Evolutionary conservation across 331 rosid genomes (phyloP), one percentile per base, ranked within the genome.

Genomic region (Cydonia oblonga): DNA sequence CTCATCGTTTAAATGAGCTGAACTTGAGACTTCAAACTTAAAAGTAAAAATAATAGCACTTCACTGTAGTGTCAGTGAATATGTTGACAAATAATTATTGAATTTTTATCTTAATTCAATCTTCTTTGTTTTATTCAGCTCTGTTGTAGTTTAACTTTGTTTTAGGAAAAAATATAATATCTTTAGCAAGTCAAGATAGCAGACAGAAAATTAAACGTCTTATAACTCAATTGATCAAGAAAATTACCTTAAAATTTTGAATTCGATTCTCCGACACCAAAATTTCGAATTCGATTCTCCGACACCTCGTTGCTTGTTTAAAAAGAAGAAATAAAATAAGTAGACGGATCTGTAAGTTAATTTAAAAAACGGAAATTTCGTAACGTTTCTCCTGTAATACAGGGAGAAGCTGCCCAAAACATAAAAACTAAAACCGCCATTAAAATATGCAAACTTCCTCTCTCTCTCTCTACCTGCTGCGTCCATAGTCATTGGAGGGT

Each of bases 211-310:
- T 38, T 10, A 38, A 38, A 38, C 1, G 1, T 38, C 14, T 10
- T 38, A 2, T 10, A 38, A 38, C 44, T 10, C 14, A 2, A 38
- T 40, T 11, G 46, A 5, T 15, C 0, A 15, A 5, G 1, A 49
- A 49, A 49, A 49, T 49, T 49, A 46, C 1, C 8, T 1, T 16
- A 6, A 49, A 0, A 2, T 2, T 49, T 49, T 1, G 54, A 2
- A 9, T 16, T 49, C 9, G 20, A 16, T 0, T 0, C 7, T 6
- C 7, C n/a, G 5, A 15, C 4, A 2, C 1, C 0, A n/a, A n/a
- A n/a, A 2, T 2, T 49, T 49, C 4, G 54, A 2, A 9, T 16
- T 49, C 9, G 20, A 16, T 0, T 0, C 7, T 6, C 7, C n/a
- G 5, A 15, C 4, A 2, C 1, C 0, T 46, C 9, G 3, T 46